Percentiles rank a stretch among this genome's conserved stretches.
These are phyloP conservation scores for Metarhizium rileyi DNA, from an alignment of 2,329 filamentous ascomycete species.

Conservation along the genomic window DNA sequence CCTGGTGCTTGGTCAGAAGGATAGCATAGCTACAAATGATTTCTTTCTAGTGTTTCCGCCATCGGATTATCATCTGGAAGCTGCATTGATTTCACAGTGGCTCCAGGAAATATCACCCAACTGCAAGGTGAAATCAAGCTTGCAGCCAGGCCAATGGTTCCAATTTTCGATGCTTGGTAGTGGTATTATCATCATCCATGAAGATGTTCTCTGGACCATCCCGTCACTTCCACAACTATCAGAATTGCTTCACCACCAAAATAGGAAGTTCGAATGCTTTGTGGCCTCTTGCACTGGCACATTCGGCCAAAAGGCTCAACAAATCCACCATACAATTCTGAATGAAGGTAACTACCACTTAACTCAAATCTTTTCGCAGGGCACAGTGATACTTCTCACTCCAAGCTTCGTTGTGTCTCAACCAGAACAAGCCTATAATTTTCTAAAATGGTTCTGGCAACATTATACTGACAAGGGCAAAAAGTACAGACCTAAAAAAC, in stretches of 20 bases:
- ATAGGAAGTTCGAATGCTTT: constrained; percentile 27
- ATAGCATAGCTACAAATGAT: constrained; percentile 11
- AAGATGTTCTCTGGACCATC: constrained; percentile 27
- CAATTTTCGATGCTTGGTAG: constrained; percentile 26
- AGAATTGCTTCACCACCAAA: constrained; percentile 20
- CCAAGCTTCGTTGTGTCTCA: constrained; percentile 32
- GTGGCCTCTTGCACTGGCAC: constrained; percentile 17
- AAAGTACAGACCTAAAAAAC: constrained; percentile 11
- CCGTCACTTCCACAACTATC: constrained; percentile 29
- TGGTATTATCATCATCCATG: constrained; percentile 35
- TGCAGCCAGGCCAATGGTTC: constrained; percentile 36
- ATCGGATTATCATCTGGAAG: constrained; percentile 21
- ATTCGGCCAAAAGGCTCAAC: neutral
- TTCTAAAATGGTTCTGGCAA: constrained; percentile 27
- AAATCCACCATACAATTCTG: constrained; percentile 3
- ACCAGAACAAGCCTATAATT: constrained; percentile 21
- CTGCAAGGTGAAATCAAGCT: constrained; percentile 32
- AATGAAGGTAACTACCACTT: constrained; percentile 14
- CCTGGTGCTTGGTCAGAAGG: constrained; percentile 13
- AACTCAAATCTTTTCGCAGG: constrained; percentile 20
- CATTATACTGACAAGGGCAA: constrained; percentile 9
- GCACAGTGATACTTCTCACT: constrained; percentile 27
- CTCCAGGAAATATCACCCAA: constrained; percentile 28
- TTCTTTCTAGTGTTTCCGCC: constrained; percentile 43
- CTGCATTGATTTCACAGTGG: constrained; percentile 34